Evolutionary conservation across 1,139 yeast genomes (phyloP), one percentile per base, ranked within the genome.

Genomic region (Scheffersomyces lignicola): DNA sequence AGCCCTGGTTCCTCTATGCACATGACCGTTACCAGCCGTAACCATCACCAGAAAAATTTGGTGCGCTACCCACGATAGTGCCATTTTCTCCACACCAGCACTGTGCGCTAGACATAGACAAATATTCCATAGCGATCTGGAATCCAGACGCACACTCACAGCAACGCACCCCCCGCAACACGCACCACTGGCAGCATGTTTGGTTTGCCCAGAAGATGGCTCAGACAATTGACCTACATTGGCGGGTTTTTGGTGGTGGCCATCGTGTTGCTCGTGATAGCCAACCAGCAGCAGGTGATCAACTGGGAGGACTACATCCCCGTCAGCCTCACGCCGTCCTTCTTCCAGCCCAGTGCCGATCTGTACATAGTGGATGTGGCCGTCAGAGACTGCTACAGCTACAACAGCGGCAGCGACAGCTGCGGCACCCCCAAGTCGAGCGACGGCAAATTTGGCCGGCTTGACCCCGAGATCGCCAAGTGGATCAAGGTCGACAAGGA

Each of bases 401-500:
- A 60, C 33, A 56, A 53, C 33, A 42, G 53, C 8, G 54, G 53
- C 4, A 47, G 45, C 22, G 45, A 54, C 3, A 41, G 39, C 11
- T 69, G 75, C 43, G 73, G 72, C 0, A 31, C 51, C 1, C 74
- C 75, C 7, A 33, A 33, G 3, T 43, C 48, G 1, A 26, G 41
- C 1, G 48, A 46, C 1, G 74, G 74, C 1, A 39, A 45, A 1
- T 50, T 56, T 37, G 73, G 73, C 2, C 48, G 60, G 35, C 47
- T 63, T n/a, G 16, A 28, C n/a, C 30, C 39, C 8, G 38, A 44
- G 8, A 42, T 47, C n/a, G 67, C 65, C 2, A 62, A 61, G 2
- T 69, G 76, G 76, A 38, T 41, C 5, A 55, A 55, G 32, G 42
- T 69, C 10, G 59, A 62, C 27, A 70, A 70, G 39, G 76, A 70